Conservation (phyloP, 129 eudicot genomes). For the Mikania micrantha region DNA sequence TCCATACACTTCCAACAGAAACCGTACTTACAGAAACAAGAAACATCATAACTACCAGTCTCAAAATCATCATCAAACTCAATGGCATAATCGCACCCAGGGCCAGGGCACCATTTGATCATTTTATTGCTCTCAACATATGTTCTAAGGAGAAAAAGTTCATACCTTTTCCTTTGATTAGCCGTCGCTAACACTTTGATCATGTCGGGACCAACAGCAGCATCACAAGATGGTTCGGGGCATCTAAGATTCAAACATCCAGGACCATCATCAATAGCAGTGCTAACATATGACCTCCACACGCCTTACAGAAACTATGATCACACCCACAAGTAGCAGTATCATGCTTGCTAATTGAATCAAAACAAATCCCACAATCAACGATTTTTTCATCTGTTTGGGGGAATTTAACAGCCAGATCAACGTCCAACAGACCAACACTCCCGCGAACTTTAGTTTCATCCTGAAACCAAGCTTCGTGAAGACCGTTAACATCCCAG, state of each 20-base stretch:
- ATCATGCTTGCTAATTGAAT: background rate
- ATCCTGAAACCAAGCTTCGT: slow-evolving; percentile 58
- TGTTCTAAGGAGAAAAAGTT: slow-evolving; percentile 29
- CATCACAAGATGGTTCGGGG: slow-evolving; percentile 41
- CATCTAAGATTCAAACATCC: slow-evolving; percentile 44
- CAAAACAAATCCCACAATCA: slow-evolving; percentile 45
- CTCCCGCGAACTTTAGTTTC: slow-evolving; percentile 36
- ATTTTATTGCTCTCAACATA: slow-evolving; percentile 37
- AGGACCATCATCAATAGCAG: slow-evolving; percentile 40
- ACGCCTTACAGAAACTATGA: slow-evolving; percentile 33
- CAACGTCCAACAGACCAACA: slow-evolving; percentile 34
- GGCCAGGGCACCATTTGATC: slow-evolving; percentile 62
- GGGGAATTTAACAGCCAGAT: slow-evolving; percentile 18
- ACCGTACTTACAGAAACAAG: slow-evolving; percentile 32
- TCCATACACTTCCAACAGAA: slow-evolving; percentile 60
- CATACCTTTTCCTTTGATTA: slow-evolving; percentile 33
- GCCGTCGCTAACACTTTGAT: slow-evolving; percentile 17
- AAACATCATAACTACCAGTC: slow-evolving; percentile 36
- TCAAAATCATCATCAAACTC: slow-evolving; percentile 38
- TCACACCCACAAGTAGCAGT: slow-evolving; percentile 29
- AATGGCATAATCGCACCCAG: slow-evolving; percentile 43
- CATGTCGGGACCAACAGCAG: slow-evolving; percentile 37
- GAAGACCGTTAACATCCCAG: slow-evolving; percentile 31
- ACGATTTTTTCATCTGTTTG: background rate
- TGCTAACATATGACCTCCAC: slow-evolving; percentile 38